Percentiles rank a stretch among this genome's conserved stretches.
Conservation (phyloP, 768 basidiomycete genomes). For the Lepiota brunneoincarnata region DNA sequence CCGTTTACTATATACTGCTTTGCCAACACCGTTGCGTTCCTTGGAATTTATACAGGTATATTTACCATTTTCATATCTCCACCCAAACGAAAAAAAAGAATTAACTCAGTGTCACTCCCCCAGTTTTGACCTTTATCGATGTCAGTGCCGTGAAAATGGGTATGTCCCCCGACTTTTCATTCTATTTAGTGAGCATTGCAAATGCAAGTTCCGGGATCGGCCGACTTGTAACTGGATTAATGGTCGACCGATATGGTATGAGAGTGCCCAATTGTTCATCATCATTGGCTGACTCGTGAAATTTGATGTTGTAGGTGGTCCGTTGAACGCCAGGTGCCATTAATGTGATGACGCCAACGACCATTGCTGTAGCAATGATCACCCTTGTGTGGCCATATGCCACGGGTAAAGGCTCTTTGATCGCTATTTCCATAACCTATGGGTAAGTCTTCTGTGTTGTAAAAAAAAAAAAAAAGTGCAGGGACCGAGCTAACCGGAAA, state of each 20-base stretch:
- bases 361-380: constrained; percentile 41
- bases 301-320: background rate
- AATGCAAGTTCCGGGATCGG: constrained; percentile 60
- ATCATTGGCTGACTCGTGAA: constrained; percentile 7
- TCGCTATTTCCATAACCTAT: constrained; percentile 51
- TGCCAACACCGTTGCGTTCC: constrained; percentile 44
- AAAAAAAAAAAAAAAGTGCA: too few species aligned
- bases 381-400: constrained; percentile 65
- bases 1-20: constrained; percentile 52
- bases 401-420: constrained; percentile 33
- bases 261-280: background rate
- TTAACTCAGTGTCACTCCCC: background rate
- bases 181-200: constrained; percentile 59
- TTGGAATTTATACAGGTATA: constrained; percentile 62
- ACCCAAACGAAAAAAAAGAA: background rate
- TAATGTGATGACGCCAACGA: constrained; percentile 57
- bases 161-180: constrained; percentile 43
- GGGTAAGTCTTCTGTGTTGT: too few species aligned
- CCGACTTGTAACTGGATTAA: constrained; percentile 44
- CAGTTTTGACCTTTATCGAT: constrained; percentile 59
- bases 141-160: constrained; percentile 45
- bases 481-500: too few species aligned
- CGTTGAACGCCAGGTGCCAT: constrained; percentile 41
- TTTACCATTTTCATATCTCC: background rate
- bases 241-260: constrained; percentile 51